A percentile compares a stretch with the other conserved stretches of the same genome.
Conservation (phyloP, 1,139 yeast genomes). For the Blastobotrys persicus region DNA sequence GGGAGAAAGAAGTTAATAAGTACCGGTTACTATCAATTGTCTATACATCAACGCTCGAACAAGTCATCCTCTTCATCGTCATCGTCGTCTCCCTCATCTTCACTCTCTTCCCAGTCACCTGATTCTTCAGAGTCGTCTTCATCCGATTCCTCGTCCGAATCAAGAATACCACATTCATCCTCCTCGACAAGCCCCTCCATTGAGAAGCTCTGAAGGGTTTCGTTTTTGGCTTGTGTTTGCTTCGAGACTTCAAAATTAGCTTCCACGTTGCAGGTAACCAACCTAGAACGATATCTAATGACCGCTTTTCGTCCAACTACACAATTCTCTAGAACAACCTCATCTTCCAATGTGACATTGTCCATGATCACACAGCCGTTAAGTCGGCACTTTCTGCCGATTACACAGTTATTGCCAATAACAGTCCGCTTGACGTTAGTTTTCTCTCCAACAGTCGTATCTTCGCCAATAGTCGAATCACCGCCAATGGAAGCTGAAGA, state of each 20-base stretch:
- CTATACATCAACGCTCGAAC: constrained; percentile 44
- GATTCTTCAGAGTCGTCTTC: constrained; percentile 32
- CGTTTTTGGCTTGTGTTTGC: constrained; percentile 71
- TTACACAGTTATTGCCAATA: constrained; percentile 68
- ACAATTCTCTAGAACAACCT: constrained; percentile 72
- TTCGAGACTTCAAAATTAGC: constrained; percentile 65
- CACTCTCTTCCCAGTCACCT: constrained; percentile 25
- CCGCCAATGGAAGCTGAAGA: constrained; percentile 80
- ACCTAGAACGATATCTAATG: constrained; percentile 43
- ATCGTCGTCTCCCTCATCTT: constrained; percentile 31
- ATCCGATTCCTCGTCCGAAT: constrained; percentile 32
- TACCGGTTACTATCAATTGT: too few relatives aligned
- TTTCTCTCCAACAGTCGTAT: constrained; percentile 63
- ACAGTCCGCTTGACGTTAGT: constrained; percentile 85
- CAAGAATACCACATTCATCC: constrained; percentile 34
- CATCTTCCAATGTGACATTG: constrained; percentile 73
- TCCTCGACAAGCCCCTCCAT: constrained; percentile 46
- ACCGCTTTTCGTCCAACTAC: constrained; percentile 70
- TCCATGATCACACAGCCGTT: constrained; percentile 82
- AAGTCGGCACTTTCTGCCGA: constrained; percentile 84
- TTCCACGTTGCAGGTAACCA: constrained; percentile 77
- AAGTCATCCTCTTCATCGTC: constrained; percentile 42
- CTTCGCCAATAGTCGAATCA: constrained; percentile 72
- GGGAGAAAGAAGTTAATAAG: too few relatives aligned
- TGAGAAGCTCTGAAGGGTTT: constrained; percentile 66